These are phyloP conservation scores for Begonia masoniana DNA, from an alignment of 306 rosid genomes.

Conservation along the genomic window DNA sequence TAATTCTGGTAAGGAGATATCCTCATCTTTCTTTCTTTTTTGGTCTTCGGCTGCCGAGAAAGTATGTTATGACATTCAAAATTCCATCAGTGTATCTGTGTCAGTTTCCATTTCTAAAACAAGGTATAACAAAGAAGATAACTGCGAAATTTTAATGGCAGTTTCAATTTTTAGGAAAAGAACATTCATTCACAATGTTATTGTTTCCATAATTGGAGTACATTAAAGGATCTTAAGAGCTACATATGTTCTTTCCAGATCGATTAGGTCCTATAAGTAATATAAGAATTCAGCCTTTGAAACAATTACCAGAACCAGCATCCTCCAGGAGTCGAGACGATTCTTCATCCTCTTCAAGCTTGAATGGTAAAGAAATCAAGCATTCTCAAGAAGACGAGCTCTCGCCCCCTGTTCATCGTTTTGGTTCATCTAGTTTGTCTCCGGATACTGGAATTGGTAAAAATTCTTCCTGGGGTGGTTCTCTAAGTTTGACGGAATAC, in stretches of 20 bases:
- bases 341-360: constrained; percentile 74
- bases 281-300: constrained; percentile 45
- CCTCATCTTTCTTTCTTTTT: too few relatives aligned
- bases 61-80: too few relatives aligned
- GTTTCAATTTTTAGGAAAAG: too few relatives aligned
- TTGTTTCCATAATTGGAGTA: too few relatives aligned
- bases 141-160: too few relatives aligned
- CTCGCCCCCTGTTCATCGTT: constrained; percentile 28
- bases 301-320: constrained; percentile 59
- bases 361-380: constrained; percentile 62
- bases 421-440: constrained; percentile 48
- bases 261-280: constrained; percentile 38
- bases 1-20: constrained; percentile 38
- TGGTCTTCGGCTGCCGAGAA: too few relatives aligned
- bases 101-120: too few relatives aligned
- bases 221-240: constrained; percentile 6
- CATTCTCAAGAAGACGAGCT: constrained; percentile 59
- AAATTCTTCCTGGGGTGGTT: constrained; percentile 35
- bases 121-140: too few relatives aligned
- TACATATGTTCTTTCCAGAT: constrained; percentile 24
- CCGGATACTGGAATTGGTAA: constrained; percentile 46
- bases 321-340: constrained; percentile 60
- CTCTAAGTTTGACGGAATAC: constrained; percentile 58
- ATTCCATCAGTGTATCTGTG: too few relatives aligned
- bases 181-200: too few relatives aligned